Evolutionary conservation across 371 early-diverging fungal genomes (phyloP).

Genomic region (Saksenaea oblongispora): DNA sequence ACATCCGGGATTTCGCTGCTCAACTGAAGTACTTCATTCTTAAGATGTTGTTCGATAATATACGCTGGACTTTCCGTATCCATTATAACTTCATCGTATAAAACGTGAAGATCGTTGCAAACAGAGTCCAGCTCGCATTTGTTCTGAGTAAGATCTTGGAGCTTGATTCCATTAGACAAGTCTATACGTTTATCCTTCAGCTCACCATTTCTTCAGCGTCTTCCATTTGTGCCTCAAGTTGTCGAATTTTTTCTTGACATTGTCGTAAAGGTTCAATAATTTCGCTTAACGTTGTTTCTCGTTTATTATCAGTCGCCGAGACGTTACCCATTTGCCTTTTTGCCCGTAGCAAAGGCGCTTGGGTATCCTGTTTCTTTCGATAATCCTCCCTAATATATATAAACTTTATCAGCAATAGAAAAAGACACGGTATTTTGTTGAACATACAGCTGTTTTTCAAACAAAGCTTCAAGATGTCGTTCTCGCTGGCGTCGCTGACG

Average conservation of each 20-base stretch:
- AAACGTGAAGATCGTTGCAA: slow-evolving; percentile 28
- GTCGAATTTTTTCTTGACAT: slow-evolving; percentile 25
- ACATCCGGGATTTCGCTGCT: slow-evolving; percentile 35
- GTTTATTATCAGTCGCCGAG: slow-evolving; percentile 2
- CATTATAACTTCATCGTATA: slow-evolving; percentile 39
- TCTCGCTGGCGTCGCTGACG: slow-evolving; percentile 36
- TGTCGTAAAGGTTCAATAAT: slow-evolving; percentile 29
- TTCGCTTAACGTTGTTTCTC: slow-evolving; percentile 16
- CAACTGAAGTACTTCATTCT: slow-evolving; percentile 37
- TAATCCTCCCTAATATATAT: slow-evolving; percentile 19
- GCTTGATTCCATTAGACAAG: slow-evolving; percentile 9
- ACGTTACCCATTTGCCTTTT: not conserved
- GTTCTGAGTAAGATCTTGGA: slow-evolving; percentile 30
- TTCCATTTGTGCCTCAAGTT: slow-evolving; percentile 27
- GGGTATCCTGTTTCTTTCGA: slow-evolving; percentile 20
- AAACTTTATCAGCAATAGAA: not conserved
- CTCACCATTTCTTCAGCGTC: slow-evolving; percentile 38
- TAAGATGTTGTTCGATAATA: slow-evolving; percentile 34
- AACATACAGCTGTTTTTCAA: slow-evolving; percentile 39
- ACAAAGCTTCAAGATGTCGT: slow-evolving; percentile 21
- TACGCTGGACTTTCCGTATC: slow-evolving; percentile 20
- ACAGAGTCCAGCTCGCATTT: slow-evolving; percentile 31
- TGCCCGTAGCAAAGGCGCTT: not conserved
- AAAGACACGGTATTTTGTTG: not conserved
- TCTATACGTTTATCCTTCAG: not conserved